Evolutionary conservation across 768 basidiomycete genomes (phyloP).

Genomic region (Rubroboletus satanas): DNA sequence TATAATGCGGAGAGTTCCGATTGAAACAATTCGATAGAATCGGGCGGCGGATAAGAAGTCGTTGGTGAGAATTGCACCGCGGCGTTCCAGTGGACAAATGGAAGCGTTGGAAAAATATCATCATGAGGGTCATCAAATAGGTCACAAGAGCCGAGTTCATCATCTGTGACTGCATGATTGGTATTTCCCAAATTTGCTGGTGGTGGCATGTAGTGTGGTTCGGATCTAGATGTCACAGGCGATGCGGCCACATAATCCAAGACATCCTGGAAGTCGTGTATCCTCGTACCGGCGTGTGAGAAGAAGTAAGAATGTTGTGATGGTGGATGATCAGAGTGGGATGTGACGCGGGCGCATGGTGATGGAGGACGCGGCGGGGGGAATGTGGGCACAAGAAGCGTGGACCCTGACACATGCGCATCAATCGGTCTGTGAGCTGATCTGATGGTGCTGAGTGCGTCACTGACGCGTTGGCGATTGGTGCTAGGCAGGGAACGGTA

Average conservation of each 20-base stretch:
- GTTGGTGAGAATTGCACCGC: conserved; percentile 14
- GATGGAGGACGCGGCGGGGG: conserved; percentile 3
- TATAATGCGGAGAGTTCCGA: conserved; percentile 45
- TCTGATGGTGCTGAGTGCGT: conserved; percentile 19
- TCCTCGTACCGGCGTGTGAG: conserved; percentile 3
- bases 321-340: background rate
- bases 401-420: conserved; percentile 19
- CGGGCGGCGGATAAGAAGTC: conserved; percentile 1
- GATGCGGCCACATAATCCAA: conserved; percentile 5
- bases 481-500: conserved; percentile 34
- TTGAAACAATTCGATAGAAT: conserved; percentile 31
- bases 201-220: conserved; percentile 9
- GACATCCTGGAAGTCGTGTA: conserved; percentile 14
- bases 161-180: conserved; percentile 1
- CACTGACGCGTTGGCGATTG: conserved; percentile 29
- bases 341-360: conserved; percentile 5
- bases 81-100: conserved; percentile 25
- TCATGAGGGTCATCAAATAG: conserved; percentile 14
- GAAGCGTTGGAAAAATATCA: conserved; percentile 15
- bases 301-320: conserved; percentile 13
- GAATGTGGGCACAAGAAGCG: conserved; percentile 6
- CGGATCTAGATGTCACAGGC: conserved; percentile 16
- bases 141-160: conserved; percentile 2
- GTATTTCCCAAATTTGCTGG: conserved; percentile 6
- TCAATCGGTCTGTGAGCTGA: conserved; percentile 4